phyloP scores from a whole-genome alignment of 2,329 filamentous ascomycete genomes.

The Beauveria asiatica region DNA sequence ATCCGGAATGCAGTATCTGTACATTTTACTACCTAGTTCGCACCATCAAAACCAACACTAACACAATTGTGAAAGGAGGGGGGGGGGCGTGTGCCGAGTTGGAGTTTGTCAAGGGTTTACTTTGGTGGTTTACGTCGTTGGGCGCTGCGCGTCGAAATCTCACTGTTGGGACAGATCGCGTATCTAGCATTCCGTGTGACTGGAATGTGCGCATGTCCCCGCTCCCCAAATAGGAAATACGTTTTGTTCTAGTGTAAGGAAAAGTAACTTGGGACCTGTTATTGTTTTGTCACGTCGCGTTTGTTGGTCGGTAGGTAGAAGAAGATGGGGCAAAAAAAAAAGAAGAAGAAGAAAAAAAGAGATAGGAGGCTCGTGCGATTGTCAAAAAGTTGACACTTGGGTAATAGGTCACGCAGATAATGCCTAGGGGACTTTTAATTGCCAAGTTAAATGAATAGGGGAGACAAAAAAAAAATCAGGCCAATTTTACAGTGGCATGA shows the following conservation, averaged over 20 bases:
- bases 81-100: background rate
- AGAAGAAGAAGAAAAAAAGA: background rate
- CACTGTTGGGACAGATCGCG: background rate
- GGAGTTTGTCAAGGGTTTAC: background rate
- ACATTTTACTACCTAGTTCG: no score
- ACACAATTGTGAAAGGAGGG: no score
- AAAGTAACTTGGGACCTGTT: background rate
- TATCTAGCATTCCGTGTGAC: background rate
- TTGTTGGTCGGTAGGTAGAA: background rate
- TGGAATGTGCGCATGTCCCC: background rate
- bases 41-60: no score
- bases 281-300: background rate
- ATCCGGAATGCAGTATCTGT: no score
- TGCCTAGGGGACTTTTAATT: no score
- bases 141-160: background rate
- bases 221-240: background rate
- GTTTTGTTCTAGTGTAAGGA: background rate
- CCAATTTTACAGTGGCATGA: no score
- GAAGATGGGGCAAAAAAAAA: background rate
- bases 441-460: no score
- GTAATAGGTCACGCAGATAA: no score
- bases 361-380: no score
- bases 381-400: no score
- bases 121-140: background rate
- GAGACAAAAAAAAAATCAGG: no score